Evolutionary conservation across 768 basidiomycete genomes (phyloP), one percentile per base, ranked within the genome.

Genomic region (Lactarius trivialis): DNA sequence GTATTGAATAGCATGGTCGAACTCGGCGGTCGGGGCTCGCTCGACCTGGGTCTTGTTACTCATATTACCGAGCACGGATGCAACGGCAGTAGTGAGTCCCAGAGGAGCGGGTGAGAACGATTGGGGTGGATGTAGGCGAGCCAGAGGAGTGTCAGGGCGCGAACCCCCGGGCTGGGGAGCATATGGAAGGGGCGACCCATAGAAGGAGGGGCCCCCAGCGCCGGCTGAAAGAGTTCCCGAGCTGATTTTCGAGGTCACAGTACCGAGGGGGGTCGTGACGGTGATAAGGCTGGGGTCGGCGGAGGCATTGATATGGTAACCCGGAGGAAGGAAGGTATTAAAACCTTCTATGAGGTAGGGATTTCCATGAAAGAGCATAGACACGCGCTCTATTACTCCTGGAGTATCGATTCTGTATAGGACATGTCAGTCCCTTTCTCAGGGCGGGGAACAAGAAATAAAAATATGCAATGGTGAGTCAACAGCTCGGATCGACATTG

Each of bases 321-420:
- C 95, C 52, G 88, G 82, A 5, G 95, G 95, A 14, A 98, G 81
- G 75, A 98, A 98, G 2, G 95, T 97, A 76, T 98, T 98, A 84
- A 98, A 98, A 24, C 95, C 95, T 73, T 95, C 90, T 56, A 98
- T 97, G 69, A 98, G 88, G 58, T 79, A 71, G 6, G 89, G 91
- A 73, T 95, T 91, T 7, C 92, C 92, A 67, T 91, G 85, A 75
- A 98, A 98, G 48, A 98, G 85, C 68, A 82, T 83, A 7, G 94
- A 96, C 58, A 98, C 95, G 60, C 95, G 89, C 68, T 93, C 85
- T 71, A 98, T 98, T 71, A 98, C 95, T 56, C 94, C 94, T 9
- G 95, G 95, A 0, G 95, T 98, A 76, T 98, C 95, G 73, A 98
- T 96, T 60, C 94, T 96, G 76, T 34, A 32, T 15, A 33, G 60